Evolutionary conservation across 2,329 filamentous ascomycete species (phyloP).

Genomic region (Hymenoscyphus albidus): DNA sequence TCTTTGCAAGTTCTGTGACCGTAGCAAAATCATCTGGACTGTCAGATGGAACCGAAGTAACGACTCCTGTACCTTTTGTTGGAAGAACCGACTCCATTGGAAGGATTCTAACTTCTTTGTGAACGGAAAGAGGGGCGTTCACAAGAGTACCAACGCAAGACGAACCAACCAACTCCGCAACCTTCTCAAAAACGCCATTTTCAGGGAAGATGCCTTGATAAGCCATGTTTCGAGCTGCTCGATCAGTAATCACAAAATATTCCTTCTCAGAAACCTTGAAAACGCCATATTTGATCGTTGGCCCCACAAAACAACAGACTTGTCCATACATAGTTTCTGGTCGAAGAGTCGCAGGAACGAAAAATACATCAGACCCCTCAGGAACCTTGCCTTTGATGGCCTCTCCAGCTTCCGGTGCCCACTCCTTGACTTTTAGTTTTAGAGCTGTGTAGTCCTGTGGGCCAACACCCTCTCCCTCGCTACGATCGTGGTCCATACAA

Average conservation of each 20-base stretch:
- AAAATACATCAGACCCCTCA: conserved; percentile 73
- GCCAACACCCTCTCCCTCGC: conserved; percentile 74
- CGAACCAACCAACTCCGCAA: conserved; percentile 70
- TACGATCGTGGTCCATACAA: conserved; percentile 83
- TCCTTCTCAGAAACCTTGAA: conserved; percentile 76
- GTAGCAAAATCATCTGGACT: conserved; percentile 95
- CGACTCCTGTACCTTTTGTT: conserved; percentile 93
- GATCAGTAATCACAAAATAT: conserved; percentile 79
- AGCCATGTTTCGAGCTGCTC: conserved; percentile 90
- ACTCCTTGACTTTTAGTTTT: conserved; percentile 88
- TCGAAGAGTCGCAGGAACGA: conserved; percentile 86
- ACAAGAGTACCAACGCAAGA: conserved; percentile 85
- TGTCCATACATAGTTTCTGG: conserved; percentile 99
- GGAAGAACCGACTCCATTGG: conserved; percentile 94
- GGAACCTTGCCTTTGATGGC: conserved; percentile 75
- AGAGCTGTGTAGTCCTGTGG: conserved; percentile 91
- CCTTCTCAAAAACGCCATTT: conserved; percentile 71
- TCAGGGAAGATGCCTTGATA: conserved; percentile 82
- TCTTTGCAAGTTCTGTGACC: conserved; percentile 82
- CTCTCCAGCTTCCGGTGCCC: conserved; percentile 72
- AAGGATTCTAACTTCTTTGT: conserved; percentile 80
- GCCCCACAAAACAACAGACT: conserved; percentile 91
- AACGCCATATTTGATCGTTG: conserved; percentile 83
- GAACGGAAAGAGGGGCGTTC: conserved; percentile 81
- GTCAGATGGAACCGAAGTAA: conserved; percentile 93